These are phyloP conservation scores for Euphorbia pulcherrima DNA, from an alignment of 345 rosid genomes.

Conservation along the genomic window DNA sequence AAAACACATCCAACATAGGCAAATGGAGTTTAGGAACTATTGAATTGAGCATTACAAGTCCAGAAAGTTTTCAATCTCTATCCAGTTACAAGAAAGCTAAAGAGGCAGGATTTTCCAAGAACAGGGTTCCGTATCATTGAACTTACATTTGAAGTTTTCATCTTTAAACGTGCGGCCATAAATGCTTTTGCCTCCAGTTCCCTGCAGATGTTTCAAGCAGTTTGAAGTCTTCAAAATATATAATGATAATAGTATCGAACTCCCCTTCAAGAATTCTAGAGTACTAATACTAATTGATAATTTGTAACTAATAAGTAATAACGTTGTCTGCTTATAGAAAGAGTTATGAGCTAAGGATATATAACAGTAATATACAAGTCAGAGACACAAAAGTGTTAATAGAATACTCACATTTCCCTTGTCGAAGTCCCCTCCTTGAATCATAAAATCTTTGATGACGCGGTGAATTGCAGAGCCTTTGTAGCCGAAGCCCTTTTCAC, in stretches of 20 bases:
- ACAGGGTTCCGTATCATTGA: conserved; percentile 5
- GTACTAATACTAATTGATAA: not conserved
- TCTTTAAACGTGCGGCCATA: conserved; percentile 92
- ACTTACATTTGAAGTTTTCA: conserved; percentile 96
- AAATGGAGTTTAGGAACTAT: not conserved
- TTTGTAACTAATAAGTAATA: not conserved
- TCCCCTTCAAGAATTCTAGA: not conserved
- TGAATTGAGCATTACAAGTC: too few species aligned
- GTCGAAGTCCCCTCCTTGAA: conserved; percentile 98
- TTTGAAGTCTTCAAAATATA: not conserved
- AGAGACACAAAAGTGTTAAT: conserved; percentile 7
- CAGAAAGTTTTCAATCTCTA: not conserved
- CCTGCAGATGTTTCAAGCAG: conserved; percentile 49
- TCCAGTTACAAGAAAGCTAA: not conserved
- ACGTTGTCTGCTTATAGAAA: not conserved
- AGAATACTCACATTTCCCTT: conserved; percentile 76
- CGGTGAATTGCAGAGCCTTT: conserved; percentile 81
- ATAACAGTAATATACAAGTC: not conserved
- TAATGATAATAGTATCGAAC: not conserved
- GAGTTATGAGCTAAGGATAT: not conserved
- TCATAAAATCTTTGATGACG: conserved; percentile 94
- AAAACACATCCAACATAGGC: conserved; percentile 18
- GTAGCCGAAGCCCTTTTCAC: conserved; percentile 97
- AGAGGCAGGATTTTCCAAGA: not conserved
- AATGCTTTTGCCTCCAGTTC: conserved; percentile 98